These are phyloP conservation scores for Saposhnikovia divaricata DNA, from an alignment of 129 eudicot species.

Conservation along the genomic window DNA sequence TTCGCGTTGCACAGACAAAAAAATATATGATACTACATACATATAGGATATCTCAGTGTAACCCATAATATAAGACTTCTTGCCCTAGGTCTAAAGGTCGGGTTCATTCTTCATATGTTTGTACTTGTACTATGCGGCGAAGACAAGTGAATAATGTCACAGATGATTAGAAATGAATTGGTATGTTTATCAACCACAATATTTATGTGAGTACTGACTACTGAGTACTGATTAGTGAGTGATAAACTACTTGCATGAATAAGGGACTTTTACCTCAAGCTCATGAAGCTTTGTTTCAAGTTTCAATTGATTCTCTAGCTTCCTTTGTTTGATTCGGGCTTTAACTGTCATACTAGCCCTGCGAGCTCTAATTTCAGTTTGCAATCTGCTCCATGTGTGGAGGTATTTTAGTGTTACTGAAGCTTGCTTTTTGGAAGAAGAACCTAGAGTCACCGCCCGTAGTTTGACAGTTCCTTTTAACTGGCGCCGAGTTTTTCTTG, in stretches of 20 bases:
- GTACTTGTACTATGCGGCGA: not conserved
- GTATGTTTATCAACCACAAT: not conserved
- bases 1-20: not conserved
- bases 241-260: not conserved
- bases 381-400: constrained; percentile 80
- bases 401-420: constrained; percentile 57
- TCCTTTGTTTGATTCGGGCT: constrained; percentile 68
- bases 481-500: constrained; percentile 43
- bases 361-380: constrained; percentile 60
- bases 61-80: not conserved
- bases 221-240: not conserved
- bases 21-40: not conserved
- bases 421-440: constrained; percentile 60
- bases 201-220: no score
- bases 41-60: not conserved
- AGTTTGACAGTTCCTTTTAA: constrained; percentile 43
- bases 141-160: not conserved
- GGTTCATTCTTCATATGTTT: not conserved
- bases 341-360: constrained; percentile 59
- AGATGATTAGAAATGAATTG: not conserved
- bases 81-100: not conserved
- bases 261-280: constrained; percentile 40
- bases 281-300: constrained; percentile 72
- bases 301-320: constrained; percentile 72
- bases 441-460: constrained; percentile 44